These are phyloP conservation scores for Cornus controversa DNA, from an alignment of 148 eudicot genomes.

Conservation along the genomic window DNA sequence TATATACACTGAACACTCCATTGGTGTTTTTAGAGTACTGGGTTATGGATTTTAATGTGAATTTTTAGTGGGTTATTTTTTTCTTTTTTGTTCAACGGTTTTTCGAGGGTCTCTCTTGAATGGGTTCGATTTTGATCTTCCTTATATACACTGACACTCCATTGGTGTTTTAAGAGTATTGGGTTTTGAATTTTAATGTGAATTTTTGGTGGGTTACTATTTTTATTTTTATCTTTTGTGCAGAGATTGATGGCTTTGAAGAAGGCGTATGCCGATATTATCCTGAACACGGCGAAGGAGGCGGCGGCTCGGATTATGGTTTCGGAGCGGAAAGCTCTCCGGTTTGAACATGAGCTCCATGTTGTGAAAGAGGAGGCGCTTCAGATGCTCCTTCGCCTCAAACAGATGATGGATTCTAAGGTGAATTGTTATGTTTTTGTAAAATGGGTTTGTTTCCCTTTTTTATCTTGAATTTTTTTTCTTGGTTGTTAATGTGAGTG, in stretches of 20 bases:
- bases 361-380: conserved; percentile 72
- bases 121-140: conserved; percentile 5
- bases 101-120: conserved; percentile 19
- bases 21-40: not conserved
- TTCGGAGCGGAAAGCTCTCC: conserved; percentile 61
- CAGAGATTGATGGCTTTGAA: conserved; percentile 78
- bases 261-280: conserved; percentile 86
- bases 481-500: not conserved
- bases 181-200: conserved; percentile 14
- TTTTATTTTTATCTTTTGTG: too few relatives aligned
- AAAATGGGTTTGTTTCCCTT: conserved; percentile 17
- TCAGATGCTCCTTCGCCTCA: conserved; percentile 58
- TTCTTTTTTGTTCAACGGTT: not conserved
- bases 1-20: not conserved
- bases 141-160: not conserved
- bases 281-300: conserved; percentile 70
- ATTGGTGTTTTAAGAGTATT: not conserved
- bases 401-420: conserved; percentile 72
- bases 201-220: not conserved
- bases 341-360: conserved; percentile 50
- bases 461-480: not conserved
- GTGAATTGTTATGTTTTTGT: conserved; percentile 24
- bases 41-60: conserved; percentile 14
- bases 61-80: not conserved
- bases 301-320: conserved; percentile 74